Conservation (phyloP, 805 yeast species). For the Metahyphopichia silvanorum region DNA sequence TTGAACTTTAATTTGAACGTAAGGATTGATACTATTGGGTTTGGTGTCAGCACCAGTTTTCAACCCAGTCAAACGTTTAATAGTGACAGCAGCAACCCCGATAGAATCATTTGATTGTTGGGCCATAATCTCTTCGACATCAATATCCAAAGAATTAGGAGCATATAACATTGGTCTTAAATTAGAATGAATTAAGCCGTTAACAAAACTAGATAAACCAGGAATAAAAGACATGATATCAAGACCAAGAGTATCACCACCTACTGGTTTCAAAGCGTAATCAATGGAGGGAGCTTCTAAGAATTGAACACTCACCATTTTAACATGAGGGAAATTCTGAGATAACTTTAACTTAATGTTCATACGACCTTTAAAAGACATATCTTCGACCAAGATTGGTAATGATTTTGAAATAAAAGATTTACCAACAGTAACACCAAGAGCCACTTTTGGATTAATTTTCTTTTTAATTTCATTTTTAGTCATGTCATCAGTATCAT, state of each 20-base stretch:
- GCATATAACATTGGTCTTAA: slow-evolving; percentile 79
- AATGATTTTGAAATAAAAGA: slow-evolving; percentile 72
- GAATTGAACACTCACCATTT: slow-evolving; percentile 65
- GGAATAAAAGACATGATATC: slow-evolving; percentile 85
- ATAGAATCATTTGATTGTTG: slow-evolving; percentile 62
- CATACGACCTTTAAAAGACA: slow-evolving; percentile 72
- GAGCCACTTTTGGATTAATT: slow-evolving; percentile 75
- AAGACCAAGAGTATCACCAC: slow-evolving; percentile 84
- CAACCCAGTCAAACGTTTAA: slow-evolving; percentile 51
- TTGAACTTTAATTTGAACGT: slow-evolving; percentile 40
- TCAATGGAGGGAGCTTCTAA: slow-evolving; percentile 78
- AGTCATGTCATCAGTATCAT: slow-evolving; percentile 82
- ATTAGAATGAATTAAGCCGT: slow-evolving; percentile 62
- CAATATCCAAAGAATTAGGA: slow-evolving; percentile 74
- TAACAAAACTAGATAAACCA: slow-evolving; percentile 71
- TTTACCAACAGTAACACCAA: slow-evolving; percentile 79
- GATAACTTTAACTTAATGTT: slow-evolving; percentile 59
- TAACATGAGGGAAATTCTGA: slow-evolving; percentile 74
- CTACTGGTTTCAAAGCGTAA: slow-evolving; percentile 79
- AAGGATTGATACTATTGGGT: slow-evolving; percentile 49
- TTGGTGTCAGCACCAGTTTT: slow-evolving; percentile 41
- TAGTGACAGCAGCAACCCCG: slow-evolving; percentile 65
- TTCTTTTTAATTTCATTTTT: slow-evolving; percentile 66
- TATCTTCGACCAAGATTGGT: slow-evolving; percentile 78
- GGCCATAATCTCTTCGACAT: slow-evolving; percentile 69